These are phyloP conservation scores for Sphagnum tenellum DNA, from an alignment of 225 moss, liverwort and hornwort species.

Conservation along the genomic window DNA sequence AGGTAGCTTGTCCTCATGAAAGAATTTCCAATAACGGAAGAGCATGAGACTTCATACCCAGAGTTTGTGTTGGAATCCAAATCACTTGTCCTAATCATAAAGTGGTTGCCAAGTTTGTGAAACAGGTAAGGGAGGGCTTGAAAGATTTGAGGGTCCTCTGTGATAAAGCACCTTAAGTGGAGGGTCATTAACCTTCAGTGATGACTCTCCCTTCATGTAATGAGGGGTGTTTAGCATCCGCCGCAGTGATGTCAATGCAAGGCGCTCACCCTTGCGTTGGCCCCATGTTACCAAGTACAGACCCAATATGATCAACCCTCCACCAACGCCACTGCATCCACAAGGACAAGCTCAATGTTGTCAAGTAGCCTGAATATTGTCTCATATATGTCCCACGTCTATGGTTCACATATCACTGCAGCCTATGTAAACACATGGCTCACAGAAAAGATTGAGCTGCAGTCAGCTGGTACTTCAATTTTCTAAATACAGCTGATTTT, in stretches of 20 bases:
- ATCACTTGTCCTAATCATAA: slow-evolving; percentile 15
- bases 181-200: slow-evolving; percentile 49
- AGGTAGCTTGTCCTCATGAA: too few species aligned
- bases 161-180: slow-evolving; percentile 92
- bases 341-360: neutral
- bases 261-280: slow-evolving; percentile 52
- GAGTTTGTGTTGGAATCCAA: too few species aligned
- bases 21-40: too few species aligned
- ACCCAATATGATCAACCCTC: slow-evolving; percentile 55
- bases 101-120: slow-evolving; percentile 40
- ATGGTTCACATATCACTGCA: neutral
- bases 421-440: neutral
- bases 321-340: slow-evolving; percentile 62
- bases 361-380: too few species aligned
- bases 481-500: neutral
- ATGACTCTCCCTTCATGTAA: slow-evolving; percentile 24
- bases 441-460: neutral
- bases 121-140: slow-evolving; percentile 27
- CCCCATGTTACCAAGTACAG: slow-evolving; percentile 84
- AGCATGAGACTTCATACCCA: too few species aligned
- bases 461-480: neutral
- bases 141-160: slow-evolving; percentile 44
- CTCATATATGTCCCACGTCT: too few species aligned
- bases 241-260: slow-evolving; percentile 18
- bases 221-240: slow-evolving; percentile 21